phyloP scores from a whole-genome alignment of 495 filamentous ascomycete genomes.

The Neurospora intermedia region DNA sequence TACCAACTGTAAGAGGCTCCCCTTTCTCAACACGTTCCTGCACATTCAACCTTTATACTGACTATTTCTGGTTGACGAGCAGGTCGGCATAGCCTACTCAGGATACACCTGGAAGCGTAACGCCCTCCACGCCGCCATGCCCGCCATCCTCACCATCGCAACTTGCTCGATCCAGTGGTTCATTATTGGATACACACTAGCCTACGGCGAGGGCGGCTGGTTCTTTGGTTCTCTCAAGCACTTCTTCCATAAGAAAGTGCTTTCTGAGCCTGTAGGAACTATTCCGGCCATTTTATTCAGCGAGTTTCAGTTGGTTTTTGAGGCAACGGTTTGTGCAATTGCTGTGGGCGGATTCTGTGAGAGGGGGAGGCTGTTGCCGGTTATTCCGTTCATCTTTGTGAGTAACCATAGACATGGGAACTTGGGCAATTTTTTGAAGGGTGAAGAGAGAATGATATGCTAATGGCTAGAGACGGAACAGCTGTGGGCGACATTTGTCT shows the following conservation, averaged over 20 bases:
- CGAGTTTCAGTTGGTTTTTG: constrained; percentile 20
- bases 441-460: background rate
- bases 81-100: constrained; percentile 21
- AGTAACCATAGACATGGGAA: background rate
- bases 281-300: constrained; percentile 20
- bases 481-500: constrained; percentile 19
- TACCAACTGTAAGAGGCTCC: constrained; percentile 13
- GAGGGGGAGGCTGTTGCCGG: constrained; percentile 12
- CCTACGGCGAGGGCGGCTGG: constrained; percentile 18
- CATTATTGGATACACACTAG: constrained; percentile 16
- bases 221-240: constrained; percentile 18
- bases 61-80: background rate
- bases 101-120: constrained; percentile 20
- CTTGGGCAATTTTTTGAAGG: no score
- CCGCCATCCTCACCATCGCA: constrained; percentile 16
- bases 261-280: constrained; percentile 16
- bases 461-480: background rate
- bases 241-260: constrained; percentile 13
- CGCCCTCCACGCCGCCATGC: constrained; percentile 14
- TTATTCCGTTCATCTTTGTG: constrained; percentile 15
- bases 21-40: background rate
- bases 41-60: background rate
- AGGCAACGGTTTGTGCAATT: constrained; percentile 21
- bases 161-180: constrained; percentile 22
- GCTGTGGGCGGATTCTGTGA: constrained; percentile 21